Base-by-base conservation (phyloP, 1,139 yeast genomes). In the Groenewaldozyma auringiensis region DNA sequence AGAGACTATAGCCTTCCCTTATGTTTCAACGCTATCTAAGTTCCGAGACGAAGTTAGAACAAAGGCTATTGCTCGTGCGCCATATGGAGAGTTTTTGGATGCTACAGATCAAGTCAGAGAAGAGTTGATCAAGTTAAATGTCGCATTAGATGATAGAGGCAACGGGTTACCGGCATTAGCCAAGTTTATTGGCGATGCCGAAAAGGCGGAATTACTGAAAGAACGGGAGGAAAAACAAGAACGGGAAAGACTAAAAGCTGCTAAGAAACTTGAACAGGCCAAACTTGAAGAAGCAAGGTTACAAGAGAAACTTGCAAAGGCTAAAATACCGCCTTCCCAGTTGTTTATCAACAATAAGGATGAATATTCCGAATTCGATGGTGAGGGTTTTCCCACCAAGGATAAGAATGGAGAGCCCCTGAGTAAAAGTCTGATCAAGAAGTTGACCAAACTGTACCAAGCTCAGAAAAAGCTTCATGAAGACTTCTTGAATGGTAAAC, bases 141-240 rank as follows among this genome's bases (percentile, higher is more conserved):
- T 92, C 29, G 79, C 94, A 0, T 70, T 92, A 44, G 97, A 92
- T 63, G 99, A 92, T 64, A 79, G 96, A 59, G 77, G 81, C 29
- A 85, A 78, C 49, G 88, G 82, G 16, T 74, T 72, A 54, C 76
- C 81, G 2, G 89, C 96, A 0, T 74, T 92, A 49, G 76, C 92
- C 43, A 92, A 92, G 66, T 83, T 92, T 56, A 71, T 92, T 52
- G 81, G 76, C 48, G 75, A 71, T 6, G 74, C 72, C 39, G 97
- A 89, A 61, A 78, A 78, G 61, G 72, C 71, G 37, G 92, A 81
- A 53, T 71, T 86, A 44, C 60, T 84, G 22, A 63, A 63, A 25
- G 64, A 68, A 42, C 85, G 84, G 54, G 74, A 74, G 45, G 83
- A 79, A 51, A 82, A 78, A 60, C 79, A 75, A 50, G 72, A 72